Base-by-base conservation (phyloP, 306 rosid genomes). In the Senna tora region DNA sequence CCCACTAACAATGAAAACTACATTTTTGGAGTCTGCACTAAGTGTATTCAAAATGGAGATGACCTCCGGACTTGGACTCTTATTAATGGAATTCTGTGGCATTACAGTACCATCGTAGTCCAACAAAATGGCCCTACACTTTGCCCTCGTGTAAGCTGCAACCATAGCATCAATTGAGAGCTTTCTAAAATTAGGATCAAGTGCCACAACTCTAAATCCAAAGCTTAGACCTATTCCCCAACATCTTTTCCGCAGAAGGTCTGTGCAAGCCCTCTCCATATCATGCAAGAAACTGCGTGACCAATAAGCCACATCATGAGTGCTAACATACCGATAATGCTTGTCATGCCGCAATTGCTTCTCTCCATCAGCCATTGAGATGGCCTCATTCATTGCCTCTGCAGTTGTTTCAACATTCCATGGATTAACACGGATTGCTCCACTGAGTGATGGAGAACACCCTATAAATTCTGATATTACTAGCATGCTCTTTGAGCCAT, bases 31-130 rank as follows among this genome's bases (percentile, higher is more conserved):
- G 77, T 88, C 94, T 20, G 77, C 84, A 84, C 88, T 75, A 16
- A 90, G 86, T 33, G 73, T 60, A 61, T 84, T 84, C 82, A 88
- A 79, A 70, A 88, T 63, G 64, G 90, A 72, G 80, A 90, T 79
- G 54, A 90, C 96, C 82, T 84, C 85, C 62, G 57, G 59, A 76
- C 90, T 83, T 6, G 96, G 96, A 47, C 86, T 77, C 78, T 86
- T 88, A 74, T 86, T 79, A 59, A 86, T 81, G 70, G 90, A 88
- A 75, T 88, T 81, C 64, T 90, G 93, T 14, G 92, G 94, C 91
- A 88, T 86, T 73, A 90, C 87, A 60, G 92, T 90, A 67, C 96
- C 96, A 74, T 90, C 94, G 52, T 90, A 90, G 74, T 90, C 96
- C 81, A 90, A 84, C 73, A 90, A 79, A 81, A 90, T 86, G 79